These are phyloP conservation scores for Nicotiana undulata DNA, from an alignment of 257 asterid species.

Conservation along the genomic window DNA sequence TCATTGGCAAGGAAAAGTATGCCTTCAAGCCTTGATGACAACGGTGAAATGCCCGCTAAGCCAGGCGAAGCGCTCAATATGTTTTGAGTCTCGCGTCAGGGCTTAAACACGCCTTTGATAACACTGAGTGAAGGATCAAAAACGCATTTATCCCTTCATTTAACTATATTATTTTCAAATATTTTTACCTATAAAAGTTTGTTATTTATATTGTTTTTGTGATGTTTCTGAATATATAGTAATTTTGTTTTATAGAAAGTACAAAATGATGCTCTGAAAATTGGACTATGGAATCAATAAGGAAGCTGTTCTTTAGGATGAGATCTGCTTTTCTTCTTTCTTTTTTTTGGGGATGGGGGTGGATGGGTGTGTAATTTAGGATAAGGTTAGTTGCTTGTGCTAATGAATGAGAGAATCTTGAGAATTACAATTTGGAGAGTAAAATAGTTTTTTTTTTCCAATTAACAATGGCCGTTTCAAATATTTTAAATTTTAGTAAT, in stretches of 20 bases:
- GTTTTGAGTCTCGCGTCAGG: no score
- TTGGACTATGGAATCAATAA: conserved; percentile 82
- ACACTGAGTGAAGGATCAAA: no score
- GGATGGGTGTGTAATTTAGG: neutral
- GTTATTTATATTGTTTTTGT: neutral
- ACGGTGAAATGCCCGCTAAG: no score
- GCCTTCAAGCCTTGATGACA: no score
- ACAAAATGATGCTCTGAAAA: neutral
- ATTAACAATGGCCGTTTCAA: neutral
- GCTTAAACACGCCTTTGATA: no score
- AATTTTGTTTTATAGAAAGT: neutral
- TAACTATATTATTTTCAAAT: neutral
- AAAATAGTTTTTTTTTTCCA: neutral
- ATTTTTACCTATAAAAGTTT: neutral
- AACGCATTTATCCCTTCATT: no score
- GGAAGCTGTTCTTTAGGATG: conserved; percentile 79
- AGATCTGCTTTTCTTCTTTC: conserved; percentile 25
- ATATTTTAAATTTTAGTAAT: neutral
- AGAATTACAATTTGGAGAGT: neutral
- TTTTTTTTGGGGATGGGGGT: neutral
- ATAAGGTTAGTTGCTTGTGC: neutral
- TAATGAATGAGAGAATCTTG: neutral
- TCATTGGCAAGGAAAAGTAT: no score
- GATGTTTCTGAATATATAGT: neutral
- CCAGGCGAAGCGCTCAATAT: no score